phyloP scores from a whole-genome alignment of 2,329 filamentous ascomycete species.

The Trichoderma aggressivum region DNA sequence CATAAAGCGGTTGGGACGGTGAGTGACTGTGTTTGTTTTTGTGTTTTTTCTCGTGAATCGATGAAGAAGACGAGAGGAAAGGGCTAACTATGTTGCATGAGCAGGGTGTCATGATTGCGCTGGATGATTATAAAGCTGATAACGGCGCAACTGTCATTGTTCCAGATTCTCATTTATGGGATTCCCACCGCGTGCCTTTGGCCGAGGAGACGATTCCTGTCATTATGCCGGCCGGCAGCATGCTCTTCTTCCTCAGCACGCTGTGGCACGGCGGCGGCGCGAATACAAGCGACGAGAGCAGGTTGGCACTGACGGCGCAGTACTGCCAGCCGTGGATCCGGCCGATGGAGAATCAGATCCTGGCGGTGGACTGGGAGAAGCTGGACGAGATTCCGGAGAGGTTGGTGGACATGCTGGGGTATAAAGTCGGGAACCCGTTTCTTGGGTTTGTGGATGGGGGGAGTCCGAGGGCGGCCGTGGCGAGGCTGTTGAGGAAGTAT shows the following conservation, averaged over 20 bases:
- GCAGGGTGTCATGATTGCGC: conserved; percentile 30
- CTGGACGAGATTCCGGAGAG: conserved; percentile 23
- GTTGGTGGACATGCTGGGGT: conserved; percentile 27
- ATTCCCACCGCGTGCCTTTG: conserved; percentile 23
- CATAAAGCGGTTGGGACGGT: conserved; percentile 34
- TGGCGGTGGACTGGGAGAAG: conserved; percentile 32
- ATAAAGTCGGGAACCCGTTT: conserved; percentile 25
- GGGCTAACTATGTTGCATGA: background rate
- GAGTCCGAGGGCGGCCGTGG: conserved; percentile 23
- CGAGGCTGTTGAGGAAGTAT: conserved; percentile 20
- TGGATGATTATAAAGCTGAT: conserved; percentile 31
- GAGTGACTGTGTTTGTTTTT: background rate
- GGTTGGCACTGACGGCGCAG: conserved; percentile 38
- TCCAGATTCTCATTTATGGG: conserved; percentile 36
- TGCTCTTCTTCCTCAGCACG: conserved; percentile 35
- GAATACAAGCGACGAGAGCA: conserved; percentile 29
- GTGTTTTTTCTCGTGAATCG: background rate
- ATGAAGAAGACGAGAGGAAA: background rate
- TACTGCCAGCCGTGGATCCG: conserved; percentile 41
- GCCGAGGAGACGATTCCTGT: conserved; percentile 31
- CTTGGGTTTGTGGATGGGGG: conserved; percentile 25
- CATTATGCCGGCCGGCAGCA: conserved; percentile 36
- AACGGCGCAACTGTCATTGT: conserved; percentile 38
- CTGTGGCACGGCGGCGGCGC: conserved; percentile 39
- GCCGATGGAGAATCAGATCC: conserved; percentile 36